Evolutionary conservation across 495 filamentous ascomycete genomes (phyloP), one percentile per base, ranked within the genome.

Genomic region (Margaritispora aquatica): DNA sequence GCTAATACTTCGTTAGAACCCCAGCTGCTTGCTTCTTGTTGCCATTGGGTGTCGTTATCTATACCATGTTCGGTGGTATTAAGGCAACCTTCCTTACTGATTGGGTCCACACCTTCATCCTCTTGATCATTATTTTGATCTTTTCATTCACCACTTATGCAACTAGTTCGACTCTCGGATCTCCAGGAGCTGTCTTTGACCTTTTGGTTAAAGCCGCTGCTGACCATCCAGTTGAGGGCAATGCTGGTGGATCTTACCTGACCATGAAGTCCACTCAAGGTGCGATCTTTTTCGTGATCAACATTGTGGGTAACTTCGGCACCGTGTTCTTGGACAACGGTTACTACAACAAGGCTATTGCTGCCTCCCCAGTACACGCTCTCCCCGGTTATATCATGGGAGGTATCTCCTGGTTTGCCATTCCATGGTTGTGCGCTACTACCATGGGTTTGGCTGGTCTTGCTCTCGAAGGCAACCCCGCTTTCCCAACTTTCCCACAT

Each of bases 281-380:
- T 29, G 92, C 85, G 21, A 89, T 97, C 60, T 97, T 97, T 79
- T 97, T 96, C 78, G 84, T 97, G 49, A 97, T 97, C 74, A 96
- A 97, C 71, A 81, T 96, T 55, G 84, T 92, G 58, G 89, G 89
- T 51, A 89, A 87, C 70, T 89, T 87, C 47, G 83, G 88, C 41
- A 63, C 55, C 26, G 62, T 69, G 24, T 66, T 59, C 48, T 58
- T 62, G n/a, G 71, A 73, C 52, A 70, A 73, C 58, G 77, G 76
- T n/a, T 95, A 96, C 77, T 96, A 93, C 76, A 94, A 96, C 79
- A 96, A 96, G 71, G 91, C 92, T 36, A 96, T 96, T 59, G 90
- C 92, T n/a, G 89, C 91, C 2, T 85, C 83, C 26, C 90, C 90
- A 0, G 86, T 91, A 1, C 86, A 92, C 56, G 89, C 89, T 5